These are phyloP conservation scores for Selaginella tamariscina DNA, from an alignment of 75 land plant species.

Conservation along the genomic window DNA sequence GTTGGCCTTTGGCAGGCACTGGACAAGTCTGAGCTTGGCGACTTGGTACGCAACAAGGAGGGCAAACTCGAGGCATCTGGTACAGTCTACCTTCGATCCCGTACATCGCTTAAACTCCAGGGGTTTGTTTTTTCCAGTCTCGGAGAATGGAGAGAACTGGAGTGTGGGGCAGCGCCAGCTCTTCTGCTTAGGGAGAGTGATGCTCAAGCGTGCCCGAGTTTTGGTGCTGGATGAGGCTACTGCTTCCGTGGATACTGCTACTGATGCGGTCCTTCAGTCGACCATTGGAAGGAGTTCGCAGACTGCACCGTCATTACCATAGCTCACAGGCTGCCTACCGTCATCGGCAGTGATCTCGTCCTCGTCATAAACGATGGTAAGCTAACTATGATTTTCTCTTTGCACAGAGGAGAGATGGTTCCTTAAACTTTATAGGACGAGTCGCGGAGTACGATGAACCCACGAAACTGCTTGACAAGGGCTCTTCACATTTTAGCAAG, in stretches of 20 bases:
- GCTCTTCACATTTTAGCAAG: slow-evolving; percentile 16
- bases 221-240: slow-evolving; percentile 92
- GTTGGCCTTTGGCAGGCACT: slow-evolving; percentile 38
- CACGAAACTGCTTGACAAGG: slow-evolving; percentile 47
- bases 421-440: slow-evolving; percentile 39
- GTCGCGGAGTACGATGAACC: slow-evolving; percentile 80
- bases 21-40: slow-evolving; percentile 70
- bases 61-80: slow-evolving; percentile 42
- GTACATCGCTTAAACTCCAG: slow-evolving; percentile 14
- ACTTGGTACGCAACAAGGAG: slow-evolving; percentile 48
- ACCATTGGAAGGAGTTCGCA: slow-evolving; percentile 61
- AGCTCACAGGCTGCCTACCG: slow-evolving; percentile 91
- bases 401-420: neutral
- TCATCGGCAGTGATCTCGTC: slow-evolving; percentile 81
- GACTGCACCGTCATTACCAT: slow-evolving; percentile 77
- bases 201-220: slow-evolving; percentile 64
- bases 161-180: slow-evolving; percentile 91
- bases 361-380: slow-evolving; percentile 84
- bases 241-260: slow-evolving; percentile 88
- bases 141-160: slow-evolving; percentile 90
- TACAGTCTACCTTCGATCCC: neutral
- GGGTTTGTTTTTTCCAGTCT: slow-evolving; percentile 38
- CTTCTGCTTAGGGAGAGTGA: slow-evolving; percentile 71
- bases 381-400: slow-evolving; percentile 1
- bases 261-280: slow-evolving; percentile 70